phyloP scores from a whole-genome alignment of 1,139 yeast genomes.

The Candida neerlandica region DNA sequence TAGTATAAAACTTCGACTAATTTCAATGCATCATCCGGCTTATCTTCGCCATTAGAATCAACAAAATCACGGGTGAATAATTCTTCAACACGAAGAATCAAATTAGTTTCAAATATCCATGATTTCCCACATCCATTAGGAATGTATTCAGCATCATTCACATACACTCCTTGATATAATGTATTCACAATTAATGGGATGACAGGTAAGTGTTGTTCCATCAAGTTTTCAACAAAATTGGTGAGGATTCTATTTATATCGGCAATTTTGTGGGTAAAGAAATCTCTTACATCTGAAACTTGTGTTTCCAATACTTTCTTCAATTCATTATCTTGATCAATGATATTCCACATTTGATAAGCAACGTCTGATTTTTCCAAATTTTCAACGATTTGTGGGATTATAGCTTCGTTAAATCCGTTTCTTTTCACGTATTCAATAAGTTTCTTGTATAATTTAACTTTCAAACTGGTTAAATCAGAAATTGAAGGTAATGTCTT shows the following conservation, averaged over 20 bases:
- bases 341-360: conserved; percentile 46
- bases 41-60: conserved; percentile 15
- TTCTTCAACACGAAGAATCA: conserved; percentile 36
- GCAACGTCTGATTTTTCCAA: conserved; percentile 64
- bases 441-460: conserved; percentile 38
- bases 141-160: conserved; percentile 42
- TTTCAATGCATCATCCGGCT: conserved; percentile 20
- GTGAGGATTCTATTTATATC: conserved; percentile 39
- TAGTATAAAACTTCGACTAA: conserved; percentile 40
- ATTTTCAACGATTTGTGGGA: conserved; percentile 42
- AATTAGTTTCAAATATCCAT: conserved; percentile 45
- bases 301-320: conserved; percentile 8
- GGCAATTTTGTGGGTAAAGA: conserved; percentile 31
- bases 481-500: conserved; percentile 28
- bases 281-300: conserved; percentile 26
- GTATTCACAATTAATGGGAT: conserved; percentile 37
- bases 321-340: conserved; percentile 23
- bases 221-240: conserved; percentile 28
- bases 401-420: conserved; percentile 39
- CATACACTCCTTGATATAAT: conserved; percentile 45
- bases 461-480: conserved; percentile 29
- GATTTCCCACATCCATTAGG: conserved; percentile 28
- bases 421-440: conserved; percentile 49
- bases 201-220: conserved; percentile 25
- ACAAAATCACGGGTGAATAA: conserved; percentile 28